These are phyloP conservation scores for Funneliformis geosporum DNA, from an alignment of 192 early-diverging fungal species.

Conservation along the genomic window DNA sequence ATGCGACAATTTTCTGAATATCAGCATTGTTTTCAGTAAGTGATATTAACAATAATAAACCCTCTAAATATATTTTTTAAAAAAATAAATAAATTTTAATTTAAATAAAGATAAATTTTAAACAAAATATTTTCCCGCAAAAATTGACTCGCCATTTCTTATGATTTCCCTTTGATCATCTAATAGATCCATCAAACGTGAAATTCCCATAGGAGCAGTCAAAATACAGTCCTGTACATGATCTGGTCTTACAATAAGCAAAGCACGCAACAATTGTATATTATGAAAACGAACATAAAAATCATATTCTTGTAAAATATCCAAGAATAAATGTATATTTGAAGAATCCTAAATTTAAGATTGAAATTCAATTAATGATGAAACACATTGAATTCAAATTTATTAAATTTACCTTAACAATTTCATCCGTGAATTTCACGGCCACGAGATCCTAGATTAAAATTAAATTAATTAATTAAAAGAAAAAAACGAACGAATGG, in stretches of 20 bases:
- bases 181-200: constrained; percentile 90
- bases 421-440: constrained; percentile 43
- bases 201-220: constrained; percentile 80
- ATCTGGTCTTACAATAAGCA: constrained; percentile 62
- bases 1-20: constrained; percentile 99
- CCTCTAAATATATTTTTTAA: constrained; percentile 67
- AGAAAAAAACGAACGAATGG: background rate
- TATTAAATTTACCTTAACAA: constrained; percentile 44
- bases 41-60: constrained; percentile 84
- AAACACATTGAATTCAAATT: constrained; percentile 23
- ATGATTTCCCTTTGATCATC: constrained; percentile 94
- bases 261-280: constrained; percentile 79
- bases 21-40: constrained; percentile 92
- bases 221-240: constrained; percentile 83
- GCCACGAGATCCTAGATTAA: constrained; percentile 21
- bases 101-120: background rate
- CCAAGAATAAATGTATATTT: constrained; percentile 81
- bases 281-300: constrained; percentile 94
- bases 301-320: constrained; percentile 87
- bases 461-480: background rate
- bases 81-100: background rate
- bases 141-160: constrained; percentile 72
- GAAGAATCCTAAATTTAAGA: constrained; percentile 57
- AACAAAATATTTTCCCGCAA: background rate
- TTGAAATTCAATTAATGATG: constrained; percentile 33